These are phyloP conservation scores for Colletotrichum siamense DNA, from an alignment of 2,329 filamentous ascomycete species.

Conservation along the genomic window DNA sequence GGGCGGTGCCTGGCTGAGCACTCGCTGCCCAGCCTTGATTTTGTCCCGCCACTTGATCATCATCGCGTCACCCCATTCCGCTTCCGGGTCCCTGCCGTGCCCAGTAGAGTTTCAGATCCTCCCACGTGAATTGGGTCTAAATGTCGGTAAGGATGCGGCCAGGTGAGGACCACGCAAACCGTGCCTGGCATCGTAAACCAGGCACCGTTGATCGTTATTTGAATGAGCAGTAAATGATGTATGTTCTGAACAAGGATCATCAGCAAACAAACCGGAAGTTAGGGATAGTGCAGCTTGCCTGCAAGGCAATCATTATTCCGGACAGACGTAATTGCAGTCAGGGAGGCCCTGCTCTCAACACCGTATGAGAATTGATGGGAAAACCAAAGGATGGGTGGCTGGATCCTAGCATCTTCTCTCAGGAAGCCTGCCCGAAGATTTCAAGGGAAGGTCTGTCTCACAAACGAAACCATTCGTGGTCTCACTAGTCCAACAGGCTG, in stretches of 20 bases:
- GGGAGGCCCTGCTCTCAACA: not conserved
- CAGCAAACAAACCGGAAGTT: not conserved
- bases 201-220: not conserved
- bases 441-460: not conserved
- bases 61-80: slow-evolving; percentile 4
- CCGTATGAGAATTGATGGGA: not conserved
- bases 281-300: not conserved
- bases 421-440: not conserved
- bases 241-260: not conserved
- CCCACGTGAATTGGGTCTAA: not conserved
- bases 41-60: slow-evolving; percentile 13
- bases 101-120: not conserved
- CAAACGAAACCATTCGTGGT: not conserved
- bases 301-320: not conserved
- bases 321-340: not conserved
- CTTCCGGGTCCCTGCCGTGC: not conserved
- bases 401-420: not conserved
- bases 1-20: not conserved
- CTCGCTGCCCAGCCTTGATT: not conserved
- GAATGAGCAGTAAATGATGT: not conserved
- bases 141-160: not conserved
- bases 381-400: not conserved
- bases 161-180: not conserved
- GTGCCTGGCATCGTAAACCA: not conserved
- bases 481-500: not conserved